Evolutionary conservation across 73 alveolate species (phyloP).

Genomic region (Diophrys sp.): DNA sequence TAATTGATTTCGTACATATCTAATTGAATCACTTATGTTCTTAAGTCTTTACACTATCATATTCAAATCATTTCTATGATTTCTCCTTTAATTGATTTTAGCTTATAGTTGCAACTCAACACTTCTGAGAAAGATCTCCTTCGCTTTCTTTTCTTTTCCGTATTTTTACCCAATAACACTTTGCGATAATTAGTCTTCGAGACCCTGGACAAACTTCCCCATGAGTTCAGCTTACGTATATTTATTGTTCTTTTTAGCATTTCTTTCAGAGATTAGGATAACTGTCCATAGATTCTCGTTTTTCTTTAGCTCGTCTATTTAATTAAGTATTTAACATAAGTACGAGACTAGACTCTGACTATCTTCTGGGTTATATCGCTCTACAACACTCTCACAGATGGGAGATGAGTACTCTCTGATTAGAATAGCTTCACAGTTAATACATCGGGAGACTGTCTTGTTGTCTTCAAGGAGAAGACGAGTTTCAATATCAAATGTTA

Average conservation of each 20-base stretch:
- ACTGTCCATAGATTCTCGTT: constrained; percentile 21
- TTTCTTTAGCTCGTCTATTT: constrained; percentile 8
- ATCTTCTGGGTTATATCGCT: constrained; percentile 44
- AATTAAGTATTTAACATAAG: constrained; percentile 9
- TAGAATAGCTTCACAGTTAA: constrained; percentile 14
- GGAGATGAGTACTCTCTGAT: constrained; percentile 21
- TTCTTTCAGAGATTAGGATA: constrained; percentile 3
- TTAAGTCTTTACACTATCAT: constrained; percentile 19
- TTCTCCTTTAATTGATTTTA: constrained; percentile 42
- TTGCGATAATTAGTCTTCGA: constrained; percentile 16
- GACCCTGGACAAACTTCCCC: constrained; percentile 16
- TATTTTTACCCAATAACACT: constrained; percentile 2
- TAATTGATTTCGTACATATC: background rate
- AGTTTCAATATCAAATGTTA: constrained; percentile 18
- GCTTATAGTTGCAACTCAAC: constrained; percentile 18
- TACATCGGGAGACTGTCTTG: constrained; percentile 24
- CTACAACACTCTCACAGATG: constrained; percentile 12
- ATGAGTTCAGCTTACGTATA: constrained; percentile 19
- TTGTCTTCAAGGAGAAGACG: constrained; percentile 31
- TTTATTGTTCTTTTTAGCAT: constrained; percentile 16
- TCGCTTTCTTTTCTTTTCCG: constrained; percentile 13
- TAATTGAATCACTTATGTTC: background rate
- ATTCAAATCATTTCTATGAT: constrained; percentile 28
- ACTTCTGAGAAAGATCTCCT: constrained; percentile 18
- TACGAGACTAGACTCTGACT: constrained; percentile 15